A percentile compares a stretch with the other conserved stretches of the same genome.
Conservation (phyloP, 768 basidiomycete genomes). For the Crepidotus variabilis region DNA sequence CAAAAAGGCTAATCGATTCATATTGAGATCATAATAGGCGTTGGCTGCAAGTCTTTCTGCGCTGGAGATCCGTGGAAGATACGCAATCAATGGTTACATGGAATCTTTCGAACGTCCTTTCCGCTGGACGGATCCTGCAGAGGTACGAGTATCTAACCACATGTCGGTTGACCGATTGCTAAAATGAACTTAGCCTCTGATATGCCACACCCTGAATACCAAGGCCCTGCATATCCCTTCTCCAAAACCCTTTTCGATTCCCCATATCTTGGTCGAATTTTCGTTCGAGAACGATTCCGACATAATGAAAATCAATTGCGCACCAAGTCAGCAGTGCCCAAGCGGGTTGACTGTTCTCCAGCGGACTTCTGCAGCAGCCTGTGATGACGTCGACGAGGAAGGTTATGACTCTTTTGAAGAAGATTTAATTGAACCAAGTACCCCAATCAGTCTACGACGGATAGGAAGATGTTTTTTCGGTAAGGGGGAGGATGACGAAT, state of each 20-base stretch:
- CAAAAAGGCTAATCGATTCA: constrained; percentile 1
- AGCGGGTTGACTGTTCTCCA: constrained; percentile 6
- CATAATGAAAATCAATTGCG: constrained; percentile 2
- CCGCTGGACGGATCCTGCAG: constrained; percentile 49
- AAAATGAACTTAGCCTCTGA: background rate
- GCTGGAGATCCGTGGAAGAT: constrained; percentile 31
- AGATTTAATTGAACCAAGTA: background rate
- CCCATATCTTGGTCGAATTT: constrained; percentile 18
- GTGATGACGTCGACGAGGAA: background rate
- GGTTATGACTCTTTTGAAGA: background rate
- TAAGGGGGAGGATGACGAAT: constrained; percentile 9
- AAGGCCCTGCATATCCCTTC: constrained; percentile 11
- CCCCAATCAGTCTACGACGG: background rate
- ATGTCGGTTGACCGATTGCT: background rate
- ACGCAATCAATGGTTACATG: constrained; percentile 28
- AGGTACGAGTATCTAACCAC: constrained; percentile 29
- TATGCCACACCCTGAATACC: constrained; percentile 2
- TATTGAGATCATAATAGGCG: constrained; percentile 26
- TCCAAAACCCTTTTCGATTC: constrained; percentile 10
- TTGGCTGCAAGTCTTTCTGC: constrained; percentile 36
- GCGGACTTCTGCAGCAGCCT: background rate
- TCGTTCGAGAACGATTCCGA: constrained; percentile 9
- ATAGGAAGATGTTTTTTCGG: constrained; percentile 1
- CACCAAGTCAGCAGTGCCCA: constrained; percentile 6
- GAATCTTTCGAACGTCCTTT: constrained; percentile 34